Conservation (phyloP, 2,329 filamentous ascomycete species). For the Claviceps monticola region DNA sequence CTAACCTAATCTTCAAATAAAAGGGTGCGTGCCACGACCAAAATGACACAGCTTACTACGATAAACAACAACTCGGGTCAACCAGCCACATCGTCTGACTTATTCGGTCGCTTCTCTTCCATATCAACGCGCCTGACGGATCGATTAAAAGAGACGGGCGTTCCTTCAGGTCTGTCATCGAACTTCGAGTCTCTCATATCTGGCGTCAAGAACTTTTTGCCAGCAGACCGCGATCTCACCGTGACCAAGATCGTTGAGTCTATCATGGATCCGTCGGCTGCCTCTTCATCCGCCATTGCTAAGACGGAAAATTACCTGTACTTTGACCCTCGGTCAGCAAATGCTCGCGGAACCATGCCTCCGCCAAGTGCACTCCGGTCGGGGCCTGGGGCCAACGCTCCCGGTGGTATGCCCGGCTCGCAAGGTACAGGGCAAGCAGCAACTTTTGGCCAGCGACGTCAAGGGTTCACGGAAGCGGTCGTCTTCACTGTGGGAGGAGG, state of each 20-base stretch:
- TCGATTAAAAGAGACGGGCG: conserved; percentile 78
- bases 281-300: conserved; percentile 80
- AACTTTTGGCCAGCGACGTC: conserved; percentile 79
- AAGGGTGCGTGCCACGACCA: conserved; percentile 81
- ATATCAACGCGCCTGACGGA: conserved; percentile 88
- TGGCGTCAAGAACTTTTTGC: conserved; percentile 96
- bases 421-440: conserved; percentile 53
- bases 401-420: conserved; percentile 36
- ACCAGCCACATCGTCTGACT: conserved; percentile 50
- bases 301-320: conserved; percentile 96
- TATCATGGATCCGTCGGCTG: conserved; percentile 88
- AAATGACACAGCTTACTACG: conserved; percentile 95
- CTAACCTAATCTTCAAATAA: conserved; percentile 6
- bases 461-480: conserved; percentile 79
- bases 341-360: conserved; percentile 83
- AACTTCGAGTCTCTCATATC: conserved; percentile 93
- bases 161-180: conserved; percentile 51
- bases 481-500: conserved; percentile 94
- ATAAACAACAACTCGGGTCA: conserved; percentile 56
- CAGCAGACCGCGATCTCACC: conserved; percentile 86
- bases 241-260: conserved; percentile 97
- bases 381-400: conserved; percentile 26
- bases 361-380: conserved; percentile 51
- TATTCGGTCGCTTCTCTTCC: conserved; percentile 87
- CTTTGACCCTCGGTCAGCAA: conserved; percentile 88